Evolutionary conservation across 805 yeast genomes (phyloP).

Genomic region (Wickerhamomyces canadensis): DNA sequence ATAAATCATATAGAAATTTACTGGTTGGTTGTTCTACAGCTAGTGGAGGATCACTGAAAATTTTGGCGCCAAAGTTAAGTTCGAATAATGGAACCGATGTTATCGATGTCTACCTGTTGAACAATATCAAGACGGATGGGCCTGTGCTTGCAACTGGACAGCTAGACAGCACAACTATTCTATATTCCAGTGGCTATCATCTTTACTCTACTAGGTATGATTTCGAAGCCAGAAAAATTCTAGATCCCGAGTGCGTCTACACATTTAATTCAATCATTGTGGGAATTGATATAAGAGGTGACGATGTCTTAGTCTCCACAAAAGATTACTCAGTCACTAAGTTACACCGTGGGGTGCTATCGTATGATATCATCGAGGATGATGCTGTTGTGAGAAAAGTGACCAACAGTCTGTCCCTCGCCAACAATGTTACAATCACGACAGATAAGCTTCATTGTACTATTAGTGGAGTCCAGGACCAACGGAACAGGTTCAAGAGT

Average conservation of each 20-base stretch:
- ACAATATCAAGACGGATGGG: constrained; percentile 16
- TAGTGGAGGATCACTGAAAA: constrained; percentile 19
- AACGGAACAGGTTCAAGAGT: constrained; percentile 11
- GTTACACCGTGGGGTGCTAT: constrained; percentile 14
- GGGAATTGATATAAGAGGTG: constrained; percentile 19
- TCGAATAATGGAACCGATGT: constrained; percentile 3
- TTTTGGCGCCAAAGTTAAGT: constrained; percentile 13
- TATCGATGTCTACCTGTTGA: constrained; percentile 14
- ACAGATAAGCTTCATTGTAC: constrained; percentile 20
- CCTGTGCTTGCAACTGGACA: constrained; percentile 20
- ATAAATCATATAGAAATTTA: constrained; percentile 21
- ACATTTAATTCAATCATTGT: constrained; percentile 11
- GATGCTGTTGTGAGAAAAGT: constrained; percentile 20
- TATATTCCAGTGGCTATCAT: constrained; percentile 15
- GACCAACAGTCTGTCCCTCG: constrained; percentile 11
- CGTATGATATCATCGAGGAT: constrained; percentile 9
- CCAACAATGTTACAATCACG: constrained; percentile 11
- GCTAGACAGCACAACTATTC: constrained; percentile 9
- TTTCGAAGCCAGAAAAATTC: constrained; percentile 9
- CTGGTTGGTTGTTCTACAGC: constrained; percentile 28
- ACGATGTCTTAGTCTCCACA: constrained; percentile 23
- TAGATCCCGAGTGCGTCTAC: constrained; percentile 8
- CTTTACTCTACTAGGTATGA: constrained; percentile 12
- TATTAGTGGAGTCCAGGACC: constrained; percentile 8
- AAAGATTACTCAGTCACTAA: constrained; percentile 23